These are phyloP conservation scores for Jasminum sambac DNA, from an alignment of 257 asterid genomes.

Conservation along the genomic window DNA sequence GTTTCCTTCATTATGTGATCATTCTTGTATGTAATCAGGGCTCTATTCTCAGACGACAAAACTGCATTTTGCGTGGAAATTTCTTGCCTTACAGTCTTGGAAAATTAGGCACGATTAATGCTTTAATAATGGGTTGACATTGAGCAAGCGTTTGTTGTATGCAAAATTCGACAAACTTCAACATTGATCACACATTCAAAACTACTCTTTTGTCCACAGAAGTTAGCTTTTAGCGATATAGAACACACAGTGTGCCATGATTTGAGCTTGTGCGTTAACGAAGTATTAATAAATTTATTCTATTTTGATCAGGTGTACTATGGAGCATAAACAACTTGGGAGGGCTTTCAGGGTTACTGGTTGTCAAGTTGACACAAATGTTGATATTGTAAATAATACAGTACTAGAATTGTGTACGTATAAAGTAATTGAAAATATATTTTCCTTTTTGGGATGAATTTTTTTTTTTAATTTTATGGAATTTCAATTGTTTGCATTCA, in stretches of 20 bases:
- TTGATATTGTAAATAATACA: background rate
- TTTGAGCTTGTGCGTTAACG: background rate
- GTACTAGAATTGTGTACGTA: too few relatives aligned
- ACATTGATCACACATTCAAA: too few relatives aligned
- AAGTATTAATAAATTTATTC: background rate
- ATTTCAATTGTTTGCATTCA: too few relatives aligned
- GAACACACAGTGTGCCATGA: too few relatives aligned
- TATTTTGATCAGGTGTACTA: slow-evolving; percentile 30
- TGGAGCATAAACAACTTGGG: slow-evolving; percentile 24
- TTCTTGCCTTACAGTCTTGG: background rate
- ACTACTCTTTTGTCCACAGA: too few relatives aligned
- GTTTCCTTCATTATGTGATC: background rate
- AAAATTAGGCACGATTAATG: background rate
- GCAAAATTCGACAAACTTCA: too few relatives aligned
- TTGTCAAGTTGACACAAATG: background rate
- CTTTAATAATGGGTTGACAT: background rate
- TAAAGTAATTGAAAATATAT: too few relatives aligned
- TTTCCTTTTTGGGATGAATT: too few relatives aligned
- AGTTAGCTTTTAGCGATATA: too few relatives aligned
- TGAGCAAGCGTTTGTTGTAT: background rate
- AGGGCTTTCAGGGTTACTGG: background rate
- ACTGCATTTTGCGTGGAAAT: background rate
- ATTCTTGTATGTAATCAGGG: background rate
- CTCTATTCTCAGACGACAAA: background rate
- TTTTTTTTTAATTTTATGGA: too few relatives aligned